Base-by-base conservation (phyloP, 129 eudicot species). In the sunflower (Helianthus annuus) region DNA sequence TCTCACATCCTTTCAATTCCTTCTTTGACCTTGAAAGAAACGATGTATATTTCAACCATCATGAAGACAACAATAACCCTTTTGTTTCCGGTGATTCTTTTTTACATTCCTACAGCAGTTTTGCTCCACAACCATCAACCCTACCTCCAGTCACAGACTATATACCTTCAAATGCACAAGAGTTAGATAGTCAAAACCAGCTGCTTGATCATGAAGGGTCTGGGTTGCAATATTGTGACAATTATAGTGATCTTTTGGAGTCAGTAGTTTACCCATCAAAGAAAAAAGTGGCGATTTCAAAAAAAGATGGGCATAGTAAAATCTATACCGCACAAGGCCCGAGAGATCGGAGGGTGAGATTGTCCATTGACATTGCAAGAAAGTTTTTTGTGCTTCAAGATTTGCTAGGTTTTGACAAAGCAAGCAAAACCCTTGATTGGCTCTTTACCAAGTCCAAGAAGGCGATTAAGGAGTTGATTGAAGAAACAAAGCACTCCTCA, bases 381-480 rank as follows among this genome's bases (percentile, higher is more conserved):
- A 84, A 88, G 86, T 91, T 87, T 75, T 85, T 91, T 48, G 83
- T 71, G 56, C 95, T 91, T 53, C 92, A 88, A 52, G 92, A 88
- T 34, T 53, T 77, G 78, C 78, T 87, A 34, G 89, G 91, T 40
- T 91, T 83, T 52, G 91, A 91, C 56, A 91, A 85, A 64, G 90
- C 96, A 8, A 91, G 97, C 78, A 82, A 81, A 70, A 91, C 97
- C 85, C 89, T 91, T 10, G 97, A 82, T 64, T 91, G 97, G 97
- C 83, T 88, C 19, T 80, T 91, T 6, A 73, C 80, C 45, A 83
- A 88, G 51, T 85, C 95, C 3, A 83, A 79, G 57, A 40, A 70
- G 6, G 86, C 90, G 34, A 91, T 91, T 58, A 74, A 82, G 57
- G 96, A 88, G 17, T 72, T 88, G 2, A 71, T 75, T 6, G 74